Conservation (phyloP, 2,329 filamentous ascomycete genomes). For the Botryotinia convoluta region DNA sequence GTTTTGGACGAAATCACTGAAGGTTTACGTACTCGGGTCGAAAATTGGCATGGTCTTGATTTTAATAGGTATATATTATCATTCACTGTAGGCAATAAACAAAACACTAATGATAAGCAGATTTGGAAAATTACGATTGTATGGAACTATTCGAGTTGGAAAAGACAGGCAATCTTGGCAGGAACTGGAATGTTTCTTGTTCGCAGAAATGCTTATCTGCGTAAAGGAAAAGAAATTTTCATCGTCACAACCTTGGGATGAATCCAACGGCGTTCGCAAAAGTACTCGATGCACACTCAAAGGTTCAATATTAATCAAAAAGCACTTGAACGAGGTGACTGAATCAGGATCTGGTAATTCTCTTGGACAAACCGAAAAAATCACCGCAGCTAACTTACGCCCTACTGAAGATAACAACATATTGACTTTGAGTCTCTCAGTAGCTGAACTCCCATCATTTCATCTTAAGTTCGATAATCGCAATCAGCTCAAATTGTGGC, state of each 20-base stretch:
- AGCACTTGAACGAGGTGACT: slow-evolving; percentile 84
- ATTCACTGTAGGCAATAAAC: background rate
- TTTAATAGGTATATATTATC: slow-evolving; percentile 63
- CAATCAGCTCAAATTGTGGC: slow-evolving; percentile 85
- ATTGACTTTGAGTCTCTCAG: slow-evolving; percentile 85
- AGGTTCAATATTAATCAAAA: slow-evolving; percentile 96
- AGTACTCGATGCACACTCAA: slow-evolving; percentile 82
- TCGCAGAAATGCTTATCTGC: slow-evolving; percentile 98
- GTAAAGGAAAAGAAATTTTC: slow-evolving; percentile 89
- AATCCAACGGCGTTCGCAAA: slow-evolving; percentile 57
- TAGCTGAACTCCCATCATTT: slow-evolving; percentile 88
- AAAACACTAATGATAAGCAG: slow-evolving; percentile 45
- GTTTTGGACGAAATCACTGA: slow-evolving; percentile 83
- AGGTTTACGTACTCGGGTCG: slow-evolving; percentile 79
- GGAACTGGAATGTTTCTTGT: slow-evolving; percentile 94
- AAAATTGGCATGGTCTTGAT: slow-evolving; percentile 97
- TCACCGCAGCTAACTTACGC: slow-evolving; percentile 37
- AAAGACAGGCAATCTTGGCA: slow-evolving; percentile 98
- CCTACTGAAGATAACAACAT: slow-evolving; percentile 68
- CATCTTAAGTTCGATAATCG: slow-evolving; percentile 85
- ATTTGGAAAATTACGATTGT: slow-evolving; percentile 87
- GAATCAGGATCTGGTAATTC: slow-evolving; percentile 59
- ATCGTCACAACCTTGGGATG: slow-evolving; percentile 64
- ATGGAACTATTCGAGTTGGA: slow-evolving; percentile 86
- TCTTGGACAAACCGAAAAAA: slow-evolving; percentile 36